Evolutionary conservation across 192 early-diverging fungal genomes (phyloP).

Genomic region (Backusella circina): DNA sequence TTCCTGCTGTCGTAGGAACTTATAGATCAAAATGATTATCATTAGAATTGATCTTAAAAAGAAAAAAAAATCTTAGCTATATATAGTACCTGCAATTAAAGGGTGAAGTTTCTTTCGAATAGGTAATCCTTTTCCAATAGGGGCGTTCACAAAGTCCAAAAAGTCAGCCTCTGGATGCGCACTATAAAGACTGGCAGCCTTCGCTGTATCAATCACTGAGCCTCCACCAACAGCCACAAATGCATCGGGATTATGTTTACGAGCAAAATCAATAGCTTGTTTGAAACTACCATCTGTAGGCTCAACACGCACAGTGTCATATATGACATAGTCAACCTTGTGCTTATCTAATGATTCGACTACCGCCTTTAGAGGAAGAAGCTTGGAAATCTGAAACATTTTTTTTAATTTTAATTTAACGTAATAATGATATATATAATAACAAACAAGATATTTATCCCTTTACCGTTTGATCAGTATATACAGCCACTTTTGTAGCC

Average conservation of each 20-base stretch:
- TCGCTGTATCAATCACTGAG: slow-evolving; percentile 88
- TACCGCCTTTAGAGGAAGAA: slow-evolving; percentile 72
- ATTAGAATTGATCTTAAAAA: neutral
- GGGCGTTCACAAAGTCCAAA: slow-evolving; percentile 91
- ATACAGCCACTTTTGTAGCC: slow-evolving; percentile 81
- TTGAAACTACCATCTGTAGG: slow-evolving; percentile 82
- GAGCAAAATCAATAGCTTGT: slow-evolving; percentile 79
- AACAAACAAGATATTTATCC: neutral
- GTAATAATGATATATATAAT: neutral
- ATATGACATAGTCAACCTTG: slow-evolving; percentile 68
- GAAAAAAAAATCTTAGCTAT: neutral
- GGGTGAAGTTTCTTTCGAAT: slow-evolving; percentile 72
- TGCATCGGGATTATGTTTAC: slow-evolving; percentile 70
- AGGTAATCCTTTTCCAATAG: slow-evolving; percentile 81
- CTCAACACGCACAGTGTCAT: slow-evolving; percentile 79
- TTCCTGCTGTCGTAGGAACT: slow-evolving; percentile 54
- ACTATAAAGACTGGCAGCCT: slow-evolving; percentile 89
- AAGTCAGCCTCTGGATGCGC: slow-evolving; percentile 79
- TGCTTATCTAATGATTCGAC: slow-evolving; percentile 69
- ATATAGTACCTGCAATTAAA: slow-evolving; percentile 62
- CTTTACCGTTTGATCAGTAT: slow-evolving; percentile 72
- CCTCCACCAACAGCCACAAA: slow-evolving; percentile 92
- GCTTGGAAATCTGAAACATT: slow-evolving; percentile 52
- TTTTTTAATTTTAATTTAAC: neutral
- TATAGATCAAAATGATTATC: neutral